Evolutionary conservation across 495 filamentous ascomycete genomes (phyloP).

Genomic region (Cladorrhinum samala): DNA sequence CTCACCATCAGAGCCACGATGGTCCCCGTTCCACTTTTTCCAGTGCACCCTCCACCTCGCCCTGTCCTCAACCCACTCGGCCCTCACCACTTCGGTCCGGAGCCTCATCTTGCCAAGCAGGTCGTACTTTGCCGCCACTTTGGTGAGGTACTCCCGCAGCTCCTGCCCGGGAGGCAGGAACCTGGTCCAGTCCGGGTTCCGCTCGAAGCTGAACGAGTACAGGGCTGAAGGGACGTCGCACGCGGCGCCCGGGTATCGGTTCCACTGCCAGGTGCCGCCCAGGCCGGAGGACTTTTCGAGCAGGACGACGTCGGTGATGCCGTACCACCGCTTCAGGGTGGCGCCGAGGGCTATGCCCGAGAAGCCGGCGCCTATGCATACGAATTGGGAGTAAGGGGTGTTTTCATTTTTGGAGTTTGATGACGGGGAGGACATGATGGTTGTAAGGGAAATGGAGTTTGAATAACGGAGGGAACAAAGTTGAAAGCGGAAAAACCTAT

Average conservation of each 20-base stretch:
- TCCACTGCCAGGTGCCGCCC: constrained; percentile 65
- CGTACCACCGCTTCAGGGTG: constrained; percentile 51
- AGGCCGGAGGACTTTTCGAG: constrained; percentile 57
- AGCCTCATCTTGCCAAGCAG: constrained; percentile 57
- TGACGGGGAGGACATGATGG: neutral
- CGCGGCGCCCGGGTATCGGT: constrained; percentile 54
- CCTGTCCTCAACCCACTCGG: constrained; percentile 53
- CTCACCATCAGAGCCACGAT: too few relatives aligned
- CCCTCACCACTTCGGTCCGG: constrained; percentile 50
- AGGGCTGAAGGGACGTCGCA: constrained; percentile 42
- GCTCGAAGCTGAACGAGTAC: constrained; percentile 59
- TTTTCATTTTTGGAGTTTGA: too few relatives aligned
- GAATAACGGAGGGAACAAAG: neutral
- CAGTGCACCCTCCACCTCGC: constrained; percentile 25
- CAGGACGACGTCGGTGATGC: constrained; percentile 55
- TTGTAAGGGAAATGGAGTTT: neutral
- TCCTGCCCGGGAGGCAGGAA: constrained; percentile 51
- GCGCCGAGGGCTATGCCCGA: constrained; percentile 63
- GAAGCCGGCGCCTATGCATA: constrained; percentile 57
- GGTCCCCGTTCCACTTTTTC: too few relatives aligned
- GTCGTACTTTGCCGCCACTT: constrained; percentile 51
- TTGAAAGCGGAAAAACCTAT: neutral
- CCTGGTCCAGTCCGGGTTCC: constrained; percentile 53
- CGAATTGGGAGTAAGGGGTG: constrained; percentile 26
- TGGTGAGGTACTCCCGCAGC: constrained; percentile 53